Conservation (phyloP, 768 basidiomycete genomes). For the Suillus alpinus region DNA sequence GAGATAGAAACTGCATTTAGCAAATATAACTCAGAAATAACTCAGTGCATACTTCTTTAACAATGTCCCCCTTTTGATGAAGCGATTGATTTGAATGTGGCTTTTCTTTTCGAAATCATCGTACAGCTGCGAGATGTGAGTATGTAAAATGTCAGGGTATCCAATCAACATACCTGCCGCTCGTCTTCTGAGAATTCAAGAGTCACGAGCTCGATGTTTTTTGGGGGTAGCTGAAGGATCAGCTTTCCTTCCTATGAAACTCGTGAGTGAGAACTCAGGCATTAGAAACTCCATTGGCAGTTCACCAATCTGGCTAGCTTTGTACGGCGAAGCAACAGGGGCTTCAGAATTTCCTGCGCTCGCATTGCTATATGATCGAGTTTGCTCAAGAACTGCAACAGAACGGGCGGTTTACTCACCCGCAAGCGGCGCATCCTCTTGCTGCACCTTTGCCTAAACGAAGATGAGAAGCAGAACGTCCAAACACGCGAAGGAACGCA, state of each 20-base stretch:
- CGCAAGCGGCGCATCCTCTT: constrained; percentile 58
- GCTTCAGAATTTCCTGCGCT: constrained; percentile 65
- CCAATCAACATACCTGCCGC: constrained; percentile 43
- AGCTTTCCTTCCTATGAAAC: constrained; percentile 56
- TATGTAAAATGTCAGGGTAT: background rate
- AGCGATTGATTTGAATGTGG: constrained; percentile 55
- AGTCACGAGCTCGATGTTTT: constrained; percentile 55
- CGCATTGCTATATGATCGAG: constrained; percentile 39
- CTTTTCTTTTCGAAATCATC: constrained; percentile 54
- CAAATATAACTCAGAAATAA: constrained; percentile 2
- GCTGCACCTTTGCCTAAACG: constrained; percentile 49
- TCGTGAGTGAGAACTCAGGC: background rate
- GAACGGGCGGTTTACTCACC: constrained; percentile 29
- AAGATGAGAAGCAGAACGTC: background rate
- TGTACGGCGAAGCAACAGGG: constrained; percentile 68
- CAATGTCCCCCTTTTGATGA: constrained; percentile 61
- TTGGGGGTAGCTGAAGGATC: constrained; percentile 60
- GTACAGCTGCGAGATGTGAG: constrained; percentile 43
- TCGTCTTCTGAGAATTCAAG: constrained; percentile 68
- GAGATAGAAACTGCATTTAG: background rate
- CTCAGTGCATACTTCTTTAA: constrained; percentile 58
- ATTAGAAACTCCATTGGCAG: background rate
- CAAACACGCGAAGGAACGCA: constrained; percentile 22
- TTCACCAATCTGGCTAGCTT: constrained; percentile 53
- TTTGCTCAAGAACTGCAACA: background rate